Evolutionary conservation across 2,329 filamentous ascomycete species (phyloP), one percentile per base, ranked within the genome.

Genomic region (Diaporthe sp.): DNA sequence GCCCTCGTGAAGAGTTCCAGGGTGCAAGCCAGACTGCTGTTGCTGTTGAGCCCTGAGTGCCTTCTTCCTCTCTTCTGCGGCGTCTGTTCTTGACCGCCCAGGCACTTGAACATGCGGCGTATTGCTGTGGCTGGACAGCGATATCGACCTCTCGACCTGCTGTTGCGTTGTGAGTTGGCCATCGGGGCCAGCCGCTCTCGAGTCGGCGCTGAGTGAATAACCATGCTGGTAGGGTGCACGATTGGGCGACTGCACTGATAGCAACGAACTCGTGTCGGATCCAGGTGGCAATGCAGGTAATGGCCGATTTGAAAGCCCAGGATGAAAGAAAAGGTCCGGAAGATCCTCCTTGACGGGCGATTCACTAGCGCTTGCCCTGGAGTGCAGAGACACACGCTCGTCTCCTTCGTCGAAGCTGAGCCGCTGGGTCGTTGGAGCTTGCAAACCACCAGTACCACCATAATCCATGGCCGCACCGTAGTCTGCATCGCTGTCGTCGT

Each of bases 351-450:
- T 91, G 49, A 86, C 85, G 1, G 93, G 92, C 39, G 92, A 94
- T 51, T 94, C 92, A 79, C 91, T 92, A 51, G 85, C 90, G 79
- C 86, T 93, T 78, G 85, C 88, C 74, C 85, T 89, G 10, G 90
- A 88, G 82, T 90, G 84, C 61, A 92, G 79, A 1, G 90, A 91
- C 25, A 89, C 88, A 20, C 88, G 89, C 83, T 98, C 97, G 79
- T 98, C 97, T 2, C 95, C 96, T 82, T 98, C 95, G 79, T 98
- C 96, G 80, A 97, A 98, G 84, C 95, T 98, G 80, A 95, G 88
- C 76, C 95, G 91, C 78, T 95, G 90, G 9, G 88, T 88, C 68
- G 88, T 91, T 2, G 96, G 95, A 75, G 94, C 91, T 77, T 95
- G 92, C 39, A 98, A 85, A 1, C 97, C 97, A 55, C 96, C 97